phyloP scores from a whole-genome alignment of 108 stramenopile genomes.

The Nitzschia palea region DNA sequence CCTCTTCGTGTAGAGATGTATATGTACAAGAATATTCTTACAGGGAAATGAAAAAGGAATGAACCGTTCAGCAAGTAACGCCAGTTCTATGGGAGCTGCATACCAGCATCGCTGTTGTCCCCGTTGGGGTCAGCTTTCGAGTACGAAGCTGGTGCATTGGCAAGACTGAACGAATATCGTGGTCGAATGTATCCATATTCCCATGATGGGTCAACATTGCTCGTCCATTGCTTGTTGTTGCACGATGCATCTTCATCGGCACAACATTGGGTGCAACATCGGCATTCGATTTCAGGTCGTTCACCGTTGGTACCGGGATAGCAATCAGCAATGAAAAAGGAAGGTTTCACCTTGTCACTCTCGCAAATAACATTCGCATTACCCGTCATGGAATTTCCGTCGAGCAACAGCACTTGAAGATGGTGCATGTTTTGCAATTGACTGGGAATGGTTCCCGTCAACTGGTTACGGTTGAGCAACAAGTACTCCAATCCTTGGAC shows the following conservation, averaged over 20 bases:
- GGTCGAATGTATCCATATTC: conserved; percentile 30
- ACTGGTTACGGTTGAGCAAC: conserved; percentile 36
- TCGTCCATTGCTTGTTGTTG: conserved; percentile 28
- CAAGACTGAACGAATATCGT: conserved; percentile 5
- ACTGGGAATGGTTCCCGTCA: conserved; percentile 44
- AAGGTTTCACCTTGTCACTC: not conserved
- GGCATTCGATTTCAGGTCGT: conserved; percentile 17
- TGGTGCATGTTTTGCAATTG: not conserved
- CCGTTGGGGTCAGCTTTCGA: not conserved
- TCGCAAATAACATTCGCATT: conserved; percentile 7
- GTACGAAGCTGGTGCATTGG: not conserved
- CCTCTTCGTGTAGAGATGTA: too few species aligned
- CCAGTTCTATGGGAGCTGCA: too few species aligned
- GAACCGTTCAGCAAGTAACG: too few species aligned
- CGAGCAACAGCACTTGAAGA: conserved; percentile 20
- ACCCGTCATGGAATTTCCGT: conserved; percentile 21
- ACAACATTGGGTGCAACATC: conserved; percentile 33
- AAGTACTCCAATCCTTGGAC: conserved; percentile 37
- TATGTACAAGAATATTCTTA: too few species aligned
- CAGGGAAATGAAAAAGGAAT: too few species aligned
- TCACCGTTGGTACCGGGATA: not conserved
- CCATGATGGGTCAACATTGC: conserved; percentile 18
- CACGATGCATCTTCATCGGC: conserved; percentile 7
- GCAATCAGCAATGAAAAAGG: conserved; percentile 18
- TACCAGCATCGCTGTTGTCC: too few species aligned